Evolutionary conservation across 352 stramenopile genomes (phyloP).

Genomic region (Paralagenidium karlingii): DNA sequence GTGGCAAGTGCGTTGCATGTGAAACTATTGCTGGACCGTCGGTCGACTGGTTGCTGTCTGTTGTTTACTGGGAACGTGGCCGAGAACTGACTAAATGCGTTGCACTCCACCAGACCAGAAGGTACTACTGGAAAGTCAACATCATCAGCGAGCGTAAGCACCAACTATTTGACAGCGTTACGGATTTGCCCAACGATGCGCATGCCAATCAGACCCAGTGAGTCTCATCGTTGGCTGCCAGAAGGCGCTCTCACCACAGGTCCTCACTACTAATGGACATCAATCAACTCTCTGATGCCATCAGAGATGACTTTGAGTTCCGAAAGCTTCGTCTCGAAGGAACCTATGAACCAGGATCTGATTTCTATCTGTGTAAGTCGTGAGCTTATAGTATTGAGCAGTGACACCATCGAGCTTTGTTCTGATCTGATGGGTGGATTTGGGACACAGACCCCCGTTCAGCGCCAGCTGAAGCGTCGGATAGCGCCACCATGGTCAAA

Average conservation of each 20-base stretch:
- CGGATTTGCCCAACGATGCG: conserved; percentile 46
- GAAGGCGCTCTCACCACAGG: too few relatives aligned
- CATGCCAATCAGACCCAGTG: conserved; percentile 15
- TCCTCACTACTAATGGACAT: background rate
- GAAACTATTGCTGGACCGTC: background rate
- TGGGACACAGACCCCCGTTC: conserved; percentile 79
- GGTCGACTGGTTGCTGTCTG: background rate
- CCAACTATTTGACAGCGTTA: conserved; percentile 43
- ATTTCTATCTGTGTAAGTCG: conserved; percentile 65
- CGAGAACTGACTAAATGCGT: background rate
- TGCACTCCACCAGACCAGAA: conserved; percentile 29
- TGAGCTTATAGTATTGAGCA: background rate
- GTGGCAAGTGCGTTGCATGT: conserved; percentile 45
- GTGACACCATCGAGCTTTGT: background rate
- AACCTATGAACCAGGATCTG: conserved; percentile 51
- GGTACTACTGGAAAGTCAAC: conserved; percentile 85
- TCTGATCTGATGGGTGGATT: background rate
- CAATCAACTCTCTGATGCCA: background rate
- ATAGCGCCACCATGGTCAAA: conserved; percentile 66
- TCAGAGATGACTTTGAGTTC: conserved; percentile 68
- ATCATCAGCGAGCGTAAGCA: conserved; percentile 75
- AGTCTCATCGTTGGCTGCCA: too few relatives aligned
- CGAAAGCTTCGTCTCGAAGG: conserved; percentile 56
- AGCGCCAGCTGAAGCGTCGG: conserved; percentile 58
- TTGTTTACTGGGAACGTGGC: background rate